Base-by-base conservation (phyloP, 805 yeast species). In the Ogataea corticis region DNA sequence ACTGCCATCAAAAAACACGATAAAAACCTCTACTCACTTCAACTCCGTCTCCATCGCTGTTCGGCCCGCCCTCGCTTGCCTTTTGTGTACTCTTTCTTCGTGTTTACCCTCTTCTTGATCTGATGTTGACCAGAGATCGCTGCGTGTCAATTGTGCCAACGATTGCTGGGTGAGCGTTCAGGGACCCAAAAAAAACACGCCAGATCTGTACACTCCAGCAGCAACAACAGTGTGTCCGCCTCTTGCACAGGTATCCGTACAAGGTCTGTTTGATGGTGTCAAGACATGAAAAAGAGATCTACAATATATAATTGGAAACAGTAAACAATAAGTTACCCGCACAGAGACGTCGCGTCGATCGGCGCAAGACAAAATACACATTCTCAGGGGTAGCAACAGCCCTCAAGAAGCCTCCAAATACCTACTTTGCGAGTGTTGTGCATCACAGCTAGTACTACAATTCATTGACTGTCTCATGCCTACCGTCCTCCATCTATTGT, bases 281-380 rank as follows among this genome's bases (percentile, higher is more conserved):
- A 15, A 6, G 16, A 4, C 5, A 11, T 7, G 21, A 14, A 15
- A 35, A 35, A 35, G 23, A 35, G 30, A 35, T 23, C 7, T 15
- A 21, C 10, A 25, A 11, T 16, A 31, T 46, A 46, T 18, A 36
- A 34, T 36, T 42, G 41, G 48, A 44, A 44, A 38, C 40, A 34
- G 46, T 46, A 46, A 46, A 46, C 46, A 46, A 28, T 7, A 12
- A 11, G 31, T 28, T n/a, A 28, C 31, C 31, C 31, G 31, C 31
- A 21, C 25, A 21, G 9, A 21, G 14, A 7, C 31, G 31, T 7
- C 45, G 48, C 43, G 50, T 35, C 46, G 44, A 34, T 41, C 37
- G 30, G 6, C 31, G 27, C 38, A 21, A 9, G 9, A 21, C 7
- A 9, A 21, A 21, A n/a, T n/a, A n/a, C n/a, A n/a, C n/a, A n/a